phyloP scores from a whole-genome alignment of 2,329 filamentous ascomycete genomes.

The Capronia epimyces region DNA sequence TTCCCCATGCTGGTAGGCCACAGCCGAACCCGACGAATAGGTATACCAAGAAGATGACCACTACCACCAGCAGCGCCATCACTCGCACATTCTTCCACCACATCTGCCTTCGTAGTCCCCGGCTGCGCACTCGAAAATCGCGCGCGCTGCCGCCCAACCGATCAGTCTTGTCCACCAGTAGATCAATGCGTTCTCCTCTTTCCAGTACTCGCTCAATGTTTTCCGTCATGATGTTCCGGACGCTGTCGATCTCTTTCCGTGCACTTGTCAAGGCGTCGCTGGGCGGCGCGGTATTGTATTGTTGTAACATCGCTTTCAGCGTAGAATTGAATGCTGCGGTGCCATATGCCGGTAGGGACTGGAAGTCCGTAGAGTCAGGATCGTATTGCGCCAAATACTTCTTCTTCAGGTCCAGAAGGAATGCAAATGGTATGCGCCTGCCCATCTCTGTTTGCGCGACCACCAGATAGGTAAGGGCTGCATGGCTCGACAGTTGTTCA shows the following conservation, averaged over 20 bases:
- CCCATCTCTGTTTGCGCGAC: slow-evolving; percentile 76
- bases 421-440: slow-evolving; percentile 86
- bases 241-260: slow-evolving; percentile 85
- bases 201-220: slow-evolving; percentile 89
- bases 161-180: slow-evolving; percentile 95
- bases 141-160: slow-evolving; percentile 77
- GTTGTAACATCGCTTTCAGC: slow-evolving; percentile 71
- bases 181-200: slow-evolving; percentile 84
- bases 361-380: slow-evolving; percentile 63
- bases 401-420: slow-evolving; percentile 82
- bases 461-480: slow-evolving; percentile 85
- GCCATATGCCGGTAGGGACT: slow-evolving; percentile 78
- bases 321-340: slow-evolving; percentile 79
- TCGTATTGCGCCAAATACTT: slow-evolving; percentile 72
- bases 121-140: slow-evolving; percentile 83
- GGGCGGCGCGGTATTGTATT: slow-evolving; percentile 72
- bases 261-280: slow-evolving; percentile 80
- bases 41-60: slow-evolving; percentile 62
- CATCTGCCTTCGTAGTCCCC: slow-evolving; percentile 85
- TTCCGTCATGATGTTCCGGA: slow-evolving; percentile 87
- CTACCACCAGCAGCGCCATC: slow-evolving; percentile 75
- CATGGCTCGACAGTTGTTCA: slow-evolving; percentile 37
- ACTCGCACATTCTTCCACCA: slow-evolving; percentile 99
- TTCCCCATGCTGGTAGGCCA: slow-evolving; percentile 56
- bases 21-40: slow-evolving; percentile 68